phyloP scores from a whole-genome alignment of 371 early-diverging fungal genomes.

The Parasitella parasitica region DNA sequence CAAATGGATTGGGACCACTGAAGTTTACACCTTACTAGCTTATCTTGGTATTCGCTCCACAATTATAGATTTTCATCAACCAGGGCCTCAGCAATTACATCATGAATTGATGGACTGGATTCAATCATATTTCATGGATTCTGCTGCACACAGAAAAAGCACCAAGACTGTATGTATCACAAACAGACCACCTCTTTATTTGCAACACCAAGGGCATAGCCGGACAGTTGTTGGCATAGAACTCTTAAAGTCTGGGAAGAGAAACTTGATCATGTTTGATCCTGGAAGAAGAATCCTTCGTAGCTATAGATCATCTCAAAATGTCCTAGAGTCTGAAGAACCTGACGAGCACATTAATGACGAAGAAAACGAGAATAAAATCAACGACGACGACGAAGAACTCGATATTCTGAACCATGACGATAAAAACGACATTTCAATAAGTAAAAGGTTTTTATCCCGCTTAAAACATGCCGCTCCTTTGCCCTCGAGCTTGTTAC shows the following conservation, averaged over 20 bases:
- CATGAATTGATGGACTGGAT: constrained; percentile 60
- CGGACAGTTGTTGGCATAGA: constrained; percentile 72
- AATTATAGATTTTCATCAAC: constrained; percentile 68
- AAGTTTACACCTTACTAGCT: constrained; percentile 64
- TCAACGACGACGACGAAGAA: constrained; percentile 8
- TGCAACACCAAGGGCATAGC: constrained; percentile 79
- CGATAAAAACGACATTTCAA: background rate
- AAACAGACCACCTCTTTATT: constrained; percentile 65
- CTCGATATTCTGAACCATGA: constrained; percentile 6
- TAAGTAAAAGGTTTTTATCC: constrained; percentile 1
- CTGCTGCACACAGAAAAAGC: constrained; percentile 5
- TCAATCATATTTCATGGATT: constrained; percentile 47
- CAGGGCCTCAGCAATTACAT: constrained; percentile 61
- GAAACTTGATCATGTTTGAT: constrained; percentile 68
- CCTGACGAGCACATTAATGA: background rate
- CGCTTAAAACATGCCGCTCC: constrained; percentile 6
- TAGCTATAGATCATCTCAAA: constrained; percentile 15
- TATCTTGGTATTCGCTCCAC: constrained; percentile 62
- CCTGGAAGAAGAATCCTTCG: constrained; percentile 56
- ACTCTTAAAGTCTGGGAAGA: constrained; percentile 37
- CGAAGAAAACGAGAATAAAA: background rate
- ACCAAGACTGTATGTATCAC: constrained; percentile 40
- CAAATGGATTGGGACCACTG: constrained; percentile 84
- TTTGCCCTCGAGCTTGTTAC: constrained; percentile 26
- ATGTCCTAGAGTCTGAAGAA: background rate